Base-by-base conservation (phyloP, 2,329 filamentous ascomycete species). In the Penicillium italicum region DNA sequence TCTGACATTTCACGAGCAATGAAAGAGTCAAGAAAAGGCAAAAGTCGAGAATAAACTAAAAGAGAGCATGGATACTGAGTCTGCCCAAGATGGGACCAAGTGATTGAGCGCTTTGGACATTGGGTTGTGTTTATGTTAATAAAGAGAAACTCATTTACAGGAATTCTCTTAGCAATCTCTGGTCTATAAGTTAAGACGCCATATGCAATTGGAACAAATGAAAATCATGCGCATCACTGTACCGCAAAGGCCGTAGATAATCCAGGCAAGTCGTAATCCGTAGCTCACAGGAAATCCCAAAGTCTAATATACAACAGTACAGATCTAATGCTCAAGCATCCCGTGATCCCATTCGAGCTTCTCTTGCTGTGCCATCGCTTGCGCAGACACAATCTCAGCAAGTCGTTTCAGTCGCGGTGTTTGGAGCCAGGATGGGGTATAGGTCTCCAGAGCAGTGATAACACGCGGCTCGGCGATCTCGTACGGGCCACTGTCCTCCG, bases 401-500 rank as follows among this genome's bases (percentile, higher is more conserved):
- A 99, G 82, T 58, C 94, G 88, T 81, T 97, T 97, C 60, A 99
- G 78, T 59, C 93, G 86, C 45, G 93, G 93, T 56, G 92, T 97
- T 89, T 97, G 92, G 47, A 97, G 85, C 93, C 91, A 99, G 64
- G 92, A 96, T 61, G 94, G 94, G 48, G 94, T 97, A 73, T 99
- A 99, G 14, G 94, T 99, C 79, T 99, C 94, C 63, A 99, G 79
- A 50, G 94, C 94, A 4, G 92, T 97, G 69, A 99, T 99, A 51
- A 91, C 90, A 71, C 94, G 85, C 28, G 94, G 94, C 75, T 99
- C 94, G 14, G 94, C 94, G 74, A 99, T 99, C 76, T 97, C 94
- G 70, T 99, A 99, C 26, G 93, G 94, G 24, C 94, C 94, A 66
- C 91, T 96, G 77, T 99, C 94, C 70, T 99, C 94, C 92, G 99